Evolutionary conservation across 2,329 filamentous ascomycete genomes (phyloP), one percentile per base, ranked within the genome.

Genomic region (Colletotrichum sp.): DNA sequence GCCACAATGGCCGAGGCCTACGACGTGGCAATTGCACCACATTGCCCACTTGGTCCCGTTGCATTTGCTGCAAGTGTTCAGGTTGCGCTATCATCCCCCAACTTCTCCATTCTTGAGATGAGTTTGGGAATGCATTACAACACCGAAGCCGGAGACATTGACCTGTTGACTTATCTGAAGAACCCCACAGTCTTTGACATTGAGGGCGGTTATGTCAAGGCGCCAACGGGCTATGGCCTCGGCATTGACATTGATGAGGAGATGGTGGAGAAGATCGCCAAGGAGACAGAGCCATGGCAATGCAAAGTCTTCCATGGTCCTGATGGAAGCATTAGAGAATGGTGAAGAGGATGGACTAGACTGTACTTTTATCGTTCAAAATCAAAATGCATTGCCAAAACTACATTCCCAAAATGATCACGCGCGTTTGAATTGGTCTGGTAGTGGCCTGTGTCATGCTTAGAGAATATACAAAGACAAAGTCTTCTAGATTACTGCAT

Each of bases 121-220:
- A 92, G 90, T 77, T 80, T 94, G 55, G 92, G 92, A 0, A 94
- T 94, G 80, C 93, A 95, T 83, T 95, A 94, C 82, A 94, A 94
- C 78, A 88, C 86, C 9, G 75, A 77, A 30, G 75, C 75, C 0
- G 75, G 75, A 89, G 89, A 79, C 26, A 62, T 77, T 13, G 91
- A 93, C 82, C 85, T 93, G 71, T 89, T 87, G n/a, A 92, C 88
- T 69, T 94, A 93, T 80, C 84, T 90, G 2, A 89, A 88, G 79
- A 90, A 93, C 80, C 86, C 89, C 0, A 87, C 87, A 36, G 89
- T 93, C 1, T 93, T 92, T 84, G 85, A 89, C 49, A 90, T 93
- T 32, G 72, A 85, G 86, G 64, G 88, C 62, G 92, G 92, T 2
- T 92, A 90, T 82, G 89, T 93, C 34, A 84, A 89, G 67, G 83